Conservation (phyloP, 2,329 filamentous ascomycete genomes). For the Talaromyces marneffei region DNA sequence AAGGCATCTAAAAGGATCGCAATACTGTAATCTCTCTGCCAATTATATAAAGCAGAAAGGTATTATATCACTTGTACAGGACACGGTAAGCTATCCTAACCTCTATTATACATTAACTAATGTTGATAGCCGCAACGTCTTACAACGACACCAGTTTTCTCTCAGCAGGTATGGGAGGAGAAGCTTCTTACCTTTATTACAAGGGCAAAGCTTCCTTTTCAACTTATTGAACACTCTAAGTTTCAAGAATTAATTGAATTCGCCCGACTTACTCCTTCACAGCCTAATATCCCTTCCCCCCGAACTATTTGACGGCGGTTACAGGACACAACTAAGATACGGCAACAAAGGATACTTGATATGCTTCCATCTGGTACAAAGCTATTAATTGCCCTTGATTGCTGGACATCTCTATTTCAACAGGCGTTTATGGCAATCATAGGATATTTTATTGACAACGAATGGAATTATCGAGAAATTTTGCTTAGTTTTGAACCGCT, state of each 20-base stretch:
- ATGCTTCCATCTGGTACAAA: background rate
- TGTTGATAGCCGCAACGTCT: background rate
- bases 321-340: background rate
- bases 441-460: conserved; percentile 8
- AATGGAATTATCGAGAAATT: conserved; percentile 13
- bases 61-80: too few species aligned
- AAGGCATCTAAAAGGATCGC: too few species aligned
- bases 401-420: conserved; percentile 13
- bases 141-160: too few species aligned
- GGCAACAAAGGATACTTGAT: background rate
- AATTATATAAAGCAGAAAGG: too few species aligned
- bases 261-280: background rate
- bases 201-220: background rate
- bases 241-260: background rate
- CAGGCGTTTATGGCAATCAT: conserved; percentile 15
- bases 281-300: background rate
- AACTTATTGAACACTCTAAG: background rate
- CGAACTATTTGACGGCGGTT: background rate
- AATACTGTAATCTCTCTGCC: too few species aligned
- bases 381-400: conserved; percentile 11
- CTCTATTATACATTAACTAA: background rate
- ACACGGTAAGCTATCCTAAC: too few species aligned
- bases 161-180: conserved; percentile 31
- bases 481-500: conserved; percentile 15
- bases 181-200: background rate